Conservation (phyloP, 306 rosid species). For the Pachyrhizus erosus region DNA sequence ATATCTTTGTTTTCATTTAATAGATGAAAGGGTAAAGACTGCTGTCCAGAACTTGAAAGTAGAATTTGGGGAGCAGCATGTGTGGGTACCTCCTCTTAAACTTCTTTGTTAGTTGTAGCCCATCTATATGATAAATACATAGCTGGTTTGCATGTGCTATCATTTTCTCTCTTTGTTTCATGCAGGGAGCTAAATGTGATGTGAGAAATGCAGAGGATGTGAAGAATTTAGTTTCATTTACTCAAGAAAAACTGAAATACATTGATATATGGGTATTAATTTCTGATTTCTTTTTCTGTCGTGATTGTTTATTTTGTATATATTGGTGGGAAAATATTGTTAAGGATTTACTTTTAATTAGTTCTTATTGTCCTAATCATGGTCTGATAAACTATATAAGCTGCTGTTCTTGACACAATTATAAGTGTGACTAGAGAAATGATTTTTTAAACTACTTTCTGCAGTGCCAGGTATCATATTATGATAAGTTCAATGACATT, state of each 20-base stretch:
- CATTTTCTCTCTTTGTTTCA: conserved; percentile 41
- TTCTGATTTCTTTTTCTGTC: conserved; percentile 24
- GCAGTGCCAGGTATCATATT: background rate
- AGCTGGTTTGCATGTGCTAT: conserved; percentile 31
- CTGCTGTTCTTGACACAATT: conserved; percentile 12
- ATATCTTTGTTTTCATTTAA: conserved; percentile 33
- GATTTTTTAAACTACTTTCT: background rate
- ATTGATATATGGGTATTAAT: conserved; percentile 88
- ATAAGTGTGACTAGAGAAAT: background rate
- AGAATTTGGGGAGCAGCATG: conserved; percentile 92
- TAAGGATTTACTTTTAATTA: conserved; percentile 23
- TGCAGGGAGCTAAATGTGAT: conserved; percentile 87
- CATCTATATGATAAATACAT: conserved; percentile 2
- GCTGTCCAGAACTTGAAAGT: conserved; percentile 62
- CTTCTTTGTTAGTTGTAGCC: conserved; percentile 40
- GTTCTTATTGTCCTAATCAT: background rate
- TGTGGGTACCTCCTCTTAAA: conserved; percentile 88
- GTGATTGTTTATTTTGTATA: conserved; percentile 24
- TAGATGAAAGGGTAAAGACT: conserved; percentile 77
- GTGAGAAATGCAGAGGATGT: conserved; percentile 85
- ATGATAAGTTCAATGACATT: background rate
- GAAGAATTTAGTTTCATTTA: conserved; percentile 79
- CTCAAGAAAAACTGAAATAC: conserved; percentile 71
- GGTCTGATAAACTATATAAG: conserved; percentile 10
- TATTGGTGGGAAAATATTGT: background rate